Percentiles rank a stretch among this genome's conserved stretches.
phyloP scores from a whole-genome alignment of 345 rosid genomes.

The Rhodomyrtus tomentosa region DNA sequence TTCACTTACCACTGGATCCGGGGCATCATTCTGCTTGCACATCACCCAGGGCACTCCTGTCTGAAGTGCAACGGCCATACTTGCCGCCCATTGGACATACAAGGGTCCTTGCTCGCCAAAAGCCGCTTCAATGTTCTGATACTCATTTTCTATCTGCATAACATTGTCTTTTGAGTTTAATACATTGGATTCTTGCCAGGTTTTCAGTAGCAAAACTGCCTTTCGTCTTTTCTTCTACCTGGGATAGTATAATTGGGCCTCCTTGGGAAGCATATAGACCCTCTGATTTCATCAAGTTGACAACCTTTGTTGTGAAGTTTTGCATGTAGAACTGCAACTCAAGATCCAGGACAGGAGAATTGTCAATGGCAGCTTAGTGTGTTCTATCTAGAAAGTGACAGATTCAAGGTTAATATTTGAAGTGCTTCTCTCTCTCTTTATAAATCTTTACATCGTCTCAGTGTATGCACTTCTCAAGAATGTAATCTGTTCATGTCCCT shows the following conservation, averaged over 20 bases:
- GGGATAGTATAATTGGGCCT: conserved; percentile 92
- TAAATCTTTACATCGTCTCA: no score
- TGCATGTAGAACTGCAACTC: conserved; percentile 47
- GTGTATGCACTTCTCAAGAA: no score
- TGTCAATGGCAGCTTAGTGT: not conserved
- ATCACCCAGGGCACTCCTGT: conserved; percentile 97
- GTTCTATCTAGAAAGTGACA: not conserved
- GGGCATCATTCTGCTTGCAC: conserved; percentile 90
- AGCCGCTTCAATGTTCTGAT: conserved; percentile 40
- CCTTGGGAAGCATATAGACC: conserved; percentile 80
- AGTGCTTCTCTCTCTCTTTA: not conserved
- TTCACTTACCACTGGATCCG: conserved; percentile 68
- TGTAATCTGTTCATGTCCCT: no score
- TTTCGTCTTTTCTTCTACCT: conserved; percentile 28
- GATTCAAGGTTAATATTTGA: not conserved
- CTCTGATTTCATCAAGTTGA: conserved; percentile 67
- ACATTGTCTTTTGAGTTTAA: not conserved
- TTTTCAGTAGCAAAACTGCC: not conserved
- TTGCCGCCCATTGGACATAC: conserved; percentile 69
- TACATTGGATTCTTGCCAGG: not conserved
- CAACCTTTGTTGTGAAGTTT: conserved; percentile 55
- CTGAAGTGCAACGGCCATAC: conserved; percentile 58
- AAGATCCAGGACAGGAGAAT: not conserved
- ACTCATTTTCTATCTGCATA: conserved; percentile 80
- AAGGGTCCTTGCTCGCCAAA: conserved; percentile 41